phyloP scores from a whole-genome alignment of 208 protist genomes.

The Leptomonas seymouri region DNA sequence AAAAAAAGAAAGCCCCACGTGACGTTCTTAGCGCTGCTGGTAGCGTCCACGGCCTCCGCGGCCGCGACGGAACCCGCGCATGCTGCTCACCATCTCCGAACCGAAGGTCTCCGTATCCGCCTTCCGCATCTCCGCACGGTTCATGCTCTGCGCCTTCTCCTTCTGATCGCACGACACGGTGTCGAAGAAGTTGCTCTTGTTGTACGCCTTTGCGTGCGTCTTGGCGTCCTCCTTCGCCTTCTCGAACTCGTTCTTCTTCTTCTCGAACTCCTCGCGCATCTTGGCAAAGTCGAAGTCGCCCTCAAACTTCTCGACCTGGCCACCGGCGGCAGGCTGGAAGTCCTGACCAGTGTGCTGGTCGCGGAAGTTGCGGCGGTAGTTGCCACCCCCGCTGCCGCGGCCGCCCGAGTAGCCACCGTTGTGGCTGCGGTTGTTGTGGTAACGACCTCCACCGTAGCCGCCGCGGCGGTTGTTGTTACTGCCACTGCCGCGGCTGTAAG shows the following conservation, averaged over 20 bases:
- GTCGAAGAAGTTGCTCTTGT: constrained; percentile 89
- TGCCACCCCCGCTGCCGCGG: constrained; percentile 42
- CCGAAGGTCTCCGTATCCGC: constrained; percentile 89
- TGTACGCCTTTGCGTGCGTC: constrained; percentile 74
- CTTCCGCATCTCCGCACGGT: constrained; percentile 83
- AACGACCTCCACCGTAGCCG: constrained; percentile 27
- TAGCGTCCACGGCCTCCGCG: constrained; percentile 69
- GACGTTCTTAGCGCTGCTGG: constrained; percentile 47
- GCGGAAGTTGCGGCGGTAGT: constrained; percentile 52
- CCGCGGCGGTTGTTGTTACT: constrained; percentile 42
- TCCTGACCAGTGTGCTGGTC: constrained; percentile 87
- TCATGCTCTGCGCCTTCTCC: constrained; percentile 50
- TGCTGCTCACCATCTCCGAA: constrained; percentile 82
- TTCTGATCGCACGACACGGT: constrained; percentile 84
- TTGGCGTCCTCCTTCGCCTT: constrained; percentile 88
- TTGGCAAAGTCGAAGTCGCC: constrained; percentile 92
- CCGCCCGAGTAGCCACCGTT: constrained; percentile 42
- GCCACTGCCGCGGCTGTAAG: constrained; percentile 35
- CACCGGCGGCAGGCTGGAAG: constrained; percentile 61
- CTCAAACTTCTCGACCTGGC: constrained; percentile 83
- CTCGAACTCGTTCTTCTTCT: constrained; percentile 90
- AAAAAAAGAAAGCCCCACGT: constrained; percentile 1
- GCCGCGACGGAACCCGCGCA: constrained; percentile 75
- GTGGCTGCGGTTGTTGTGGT: constrained; percentile 33
- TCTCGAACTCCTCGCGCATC: constrained; percentile 88